Evolutionary conservation across 225 moss, liverwort and hornwort species (phyloP), one percentile per base, ranked within the genome.

Genomic region (Thuidium tamariscinum): DNA sequence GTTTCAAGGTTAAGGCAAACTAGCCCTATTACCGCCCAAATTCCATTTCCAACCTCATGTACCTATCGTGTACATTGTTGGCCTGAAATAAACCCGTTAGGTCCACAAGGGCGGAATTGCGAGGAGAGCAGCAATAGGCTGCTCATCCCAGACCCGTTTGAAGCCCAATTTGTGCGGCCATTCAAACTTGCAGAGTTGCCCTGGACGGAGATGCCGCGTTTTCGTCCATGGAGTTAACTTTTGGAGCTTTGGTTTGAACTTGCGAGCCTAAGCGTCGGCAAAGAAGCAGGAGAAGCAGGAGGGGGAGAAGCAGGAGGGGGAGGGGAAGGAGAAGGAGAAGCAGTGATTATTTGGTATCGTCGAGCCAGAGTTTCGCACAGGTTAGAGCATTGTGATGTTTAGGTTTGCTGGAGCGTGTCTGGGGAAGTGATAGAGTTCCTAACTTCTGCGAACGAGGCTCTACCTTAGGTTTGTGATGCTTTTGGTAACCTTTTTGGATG

Each of bases 291-390:
- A 42, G 71, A 2, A 17, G 52, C 0, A 56, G 13, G 9, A 51
- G 34, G 1, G 19, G 23, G 9, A 42, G 41, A 8, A 51, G 11
- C 1, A 51, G 29, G 0, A 21, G 39, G 0, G 22, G 55, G 1
- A 51, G 25, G 1, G 25, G 76, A 2, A 25, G 23, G 18, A 48
- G 73, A 3, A 11, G 36, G 23, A 36, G 23, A 29, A 23, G 41
- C 13, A 32, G 13, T 6, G 3, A 30, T 30, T 22, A 32, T 61
- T 61, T 11, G 18, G 59, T 5, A 8, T 23, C 34, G 61, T n/a
- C 8, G 48, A 19, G 44, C 6, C 36, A 44, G 83, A 61, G 36
- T n/a, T 74, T 55, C 73, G 61, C 36, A n/a, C 41, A 59, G 72
- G 59, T 72, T 9, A 7, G 60, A 44, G 55, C 54, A 46, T 60